Evolutionary conservation across 345 rosid genomes (phyloP), one percentile per base, ranked within the genome.

Genomic region (Gossypium herbaceum): DNA sequence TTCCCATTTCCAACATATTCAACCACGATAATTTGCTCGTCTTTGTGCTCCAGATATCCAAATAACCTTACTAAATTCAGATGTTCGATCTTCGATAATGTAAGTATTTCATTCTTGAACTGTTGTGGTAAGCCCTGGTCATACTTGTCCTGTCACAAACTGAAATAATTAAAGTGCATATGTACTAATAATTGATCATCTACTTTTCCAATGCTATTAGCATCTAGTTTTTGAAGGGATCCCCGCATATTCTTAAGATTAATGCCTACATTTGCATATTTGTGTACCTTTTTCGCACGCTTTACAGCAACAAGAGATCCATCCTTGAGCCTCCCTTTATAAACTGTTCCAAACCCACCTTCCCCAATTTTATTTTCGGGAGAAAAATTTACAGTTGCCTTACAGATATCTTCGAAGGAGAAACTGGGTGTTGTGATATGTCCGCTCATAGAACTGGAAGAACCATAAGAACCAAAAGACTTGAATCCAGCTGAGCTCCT

Each of bases 61-160:
- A 86, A 84, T 9, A 91, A 81, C 78, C 82, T 92, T 56, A 94
- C 98, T 80, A 94, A 81, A 85, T 87, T 91, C 81, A 90, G 78
- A 87, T 94, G 98, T 80, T 92, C 97, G 15, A 94, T 91, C 90
- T 92, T 88, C 3, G 97, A 92, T 81, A 92, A 73, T 20, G 97
- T 83, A 79, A 80, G 83, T 75, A 92, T 86, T 75, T 92, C 98
- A 68, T 94, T 94, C 89, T 84, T 86, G 91, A 91, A 94, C 77
- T 94, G 97, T 81, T 57, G 57, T 17, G 85, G 73, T 76, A 81
- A 76, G 82, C 74, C 75, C 63, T 66, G 84, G 43, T 86, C 89
- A 63, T 79, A 78, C 44, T 77, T 81, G 76, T 86, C 85, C 97
- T 60, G 93, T 80, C 76, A 82, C 76, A 81, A 0, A 82, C 55